These are phyloP conservation scores for Fraxinus quadrangulata DNA, from an alignment of 257 asterid species.

Conservation along the genomic window DNA sequence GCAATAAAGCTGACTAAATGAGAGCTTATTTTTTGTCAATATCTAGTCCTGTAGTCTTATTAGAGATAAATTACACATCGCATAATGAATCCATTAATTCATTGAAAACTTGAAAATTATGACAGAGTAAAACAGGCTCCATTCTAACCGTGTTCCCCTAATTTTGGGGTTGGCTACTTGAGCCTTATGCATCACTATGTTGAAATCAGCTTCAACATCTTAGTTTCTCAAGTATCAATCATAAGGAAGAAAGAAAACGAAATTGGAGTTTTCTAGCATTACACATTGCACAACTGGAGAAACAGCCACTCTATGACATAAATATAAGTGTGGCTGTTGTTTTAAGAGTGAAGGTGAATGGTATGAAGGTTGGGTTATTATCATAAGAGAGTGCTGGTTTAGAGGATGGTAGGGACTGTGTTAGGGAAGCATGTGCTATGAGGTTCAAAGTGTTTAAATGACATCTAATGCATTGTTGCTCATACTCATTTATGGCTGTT, in stretches of 20 bases:
- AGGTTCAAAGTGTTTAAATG: neutral
- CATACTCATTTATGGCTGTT: neutral
- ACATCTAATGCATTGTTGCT: neutral
- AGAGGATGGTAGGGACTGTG: neutral
- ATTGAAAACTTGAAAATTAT: neutral
- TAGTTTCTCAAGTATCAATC: neutral
- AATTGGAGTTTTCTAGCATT: neutral
- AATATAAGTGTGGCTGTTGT: neutral
- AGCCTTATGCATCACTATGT: neutral
- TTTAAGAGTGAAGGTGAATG: neutral
- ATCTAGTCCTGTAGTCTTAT: neutral
- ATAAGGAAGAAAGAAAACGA: neutral
- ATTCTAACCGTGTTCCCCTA: neutral
- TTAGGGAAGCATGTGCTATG: neutral
- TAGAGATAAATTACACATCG: neutral
- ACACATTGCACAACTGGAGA: neutral
- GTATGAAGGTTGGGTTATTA: neutral
- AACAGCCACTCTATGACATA: neutral
- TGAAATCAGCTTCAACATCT: neutral
- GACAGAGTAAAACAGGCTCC: neutral
- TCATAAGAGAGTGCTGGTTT: neutral
- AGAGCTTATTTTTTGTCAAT: neutral
- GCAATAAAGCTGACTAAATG: neutral
- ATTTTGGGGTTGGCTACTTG: neutral
- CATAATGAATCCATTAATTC: neutral